Evolutionary conservation across 345 rosid species (phyloP), one percentile per base, ranked within the genome.

Genomic region (Cardamine occulta): DNA sequence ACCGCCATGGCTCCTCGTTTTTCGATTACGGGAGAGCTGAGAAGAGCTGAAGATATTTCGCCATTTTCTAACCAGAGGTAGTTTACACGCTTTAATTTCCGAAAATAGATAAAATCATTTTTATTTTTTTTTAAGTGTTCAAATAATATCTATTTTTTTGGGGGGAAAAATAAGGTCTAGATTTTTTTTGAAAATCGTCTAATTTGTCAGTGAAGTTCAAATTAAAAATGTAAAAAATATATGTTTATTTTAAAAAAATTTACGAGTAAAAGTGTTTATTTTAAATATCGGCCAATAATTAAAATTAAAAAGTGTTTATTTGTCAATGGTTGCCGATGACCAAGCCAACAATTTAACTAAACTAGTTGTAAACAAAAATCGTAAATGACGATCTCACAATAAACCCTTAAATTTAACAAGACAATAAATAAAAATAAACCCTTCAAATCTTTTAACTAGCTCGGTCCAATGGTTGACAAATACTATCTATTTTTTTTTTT

Each of bases 1-100:
- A 86, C 69, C 74, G 79, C 87, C 95, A 89, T 89, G 63, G 67
- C 72, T 81, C 21, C 32, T 70, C 2, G 44, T 58, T 42, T 14
- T 28, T 45, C 29, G 29, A 58, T 34, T 21, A 42, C 55, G 74
- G 65, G 7, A 21, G 14, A 54, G 34, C 55, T 24, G 66, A 71
- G 68, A 69, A 32, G 48, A 53, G 54, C 18, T 64, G 75, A 69
- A 72, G 84, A 77, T 73, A 74, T 67, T 75, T 75, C 24, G 21
- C 53, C 34, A 44, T 70, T 63, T 77, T 56, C 66, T 39, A 37
- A 70, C 71, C 17, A 63, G 76, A 70, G 15, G 78, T 66, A 12
- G 61, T 77, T 53, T 48, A 72, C 57, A 75, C 79, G 79, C 44
- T 75, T 51, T 52, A 29, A 2, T 44, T 68, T 52, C 39, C 24